Conservation (phyloP, 2,329 filamentous ascomycete species). For the Aureobasidium mangrovei region DNA sequence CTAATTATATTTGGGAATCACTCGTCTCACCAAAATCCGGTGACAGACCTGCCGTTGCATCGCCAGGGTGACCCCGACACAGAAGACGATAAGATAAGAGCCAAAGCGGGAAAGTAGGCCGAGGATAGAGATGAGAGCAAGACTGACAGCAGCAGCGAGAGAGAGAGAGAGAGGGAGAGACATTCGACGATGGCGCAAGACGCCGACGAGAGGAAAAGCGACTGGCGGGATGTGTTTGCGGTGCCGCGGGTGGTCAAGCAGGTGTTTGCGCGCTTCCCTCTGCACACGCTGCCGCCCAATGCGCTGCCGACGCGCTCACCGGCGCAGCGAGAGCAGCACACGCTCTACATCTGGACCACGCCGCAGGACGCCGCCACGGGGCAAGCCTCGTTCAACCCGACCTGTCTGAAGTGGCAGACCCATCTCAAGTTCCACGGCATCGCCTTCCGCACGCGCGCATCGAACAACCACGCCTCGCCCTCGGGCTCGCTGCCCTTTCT, state of each 20-base stretch:
- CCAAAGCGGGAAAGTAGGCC: too few species aligned
- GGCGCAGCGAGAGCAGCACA: slow-evolving; percentile 39
- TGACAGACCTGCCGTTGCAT: too few species aligned
- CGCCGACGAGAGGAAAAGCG: slow-evolving; percentile 13
- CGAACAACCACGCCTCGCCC: slow-evolving; percentile 89
- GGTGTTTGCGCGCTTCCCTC: slow-evolving; percentile 77
- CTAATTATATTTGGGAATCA: too few species aligned
- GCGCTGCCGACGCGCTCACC: slow-evolving; percentile 58
- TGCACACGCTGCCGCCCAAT: slow-evolving; percentile 66
- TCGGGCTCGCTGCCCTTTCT: slow-evolving; percentile 84
- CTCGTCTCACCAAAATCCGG: too few species aligned
- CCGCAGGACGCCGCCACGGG: slow-evolving; percentile 52
- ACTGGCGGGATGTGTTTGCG: slow-evolving; percentile 33
- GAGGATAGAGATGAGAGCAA: too few species aligned
- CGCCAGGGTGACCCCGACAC: too few species aligned
- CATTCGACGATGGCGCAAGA: not conserved
- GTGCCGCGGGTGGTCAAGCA: slow-evolving; percentile 68
- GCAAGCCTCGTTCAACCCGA: slow-evolving; percentile 77
- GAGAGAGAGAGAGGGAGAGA: too few species aligned
- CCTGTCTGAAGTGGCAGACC: slow-evolving; percentile 94
- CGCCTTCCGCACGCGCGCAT: slow-evolving; percentile 57
- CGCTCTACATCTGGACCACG: slow-evolving; percentile 70
- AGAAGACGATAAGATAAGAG: too few species aligned
- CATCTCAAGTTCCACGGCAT: slow-evolving; percentile 72
- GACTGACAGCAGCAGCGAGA: too few species aligned